phyloP scores from a whole-genome alignment of 139 green algal species.

The Chlamydomonas asymmetrica region DNA sequence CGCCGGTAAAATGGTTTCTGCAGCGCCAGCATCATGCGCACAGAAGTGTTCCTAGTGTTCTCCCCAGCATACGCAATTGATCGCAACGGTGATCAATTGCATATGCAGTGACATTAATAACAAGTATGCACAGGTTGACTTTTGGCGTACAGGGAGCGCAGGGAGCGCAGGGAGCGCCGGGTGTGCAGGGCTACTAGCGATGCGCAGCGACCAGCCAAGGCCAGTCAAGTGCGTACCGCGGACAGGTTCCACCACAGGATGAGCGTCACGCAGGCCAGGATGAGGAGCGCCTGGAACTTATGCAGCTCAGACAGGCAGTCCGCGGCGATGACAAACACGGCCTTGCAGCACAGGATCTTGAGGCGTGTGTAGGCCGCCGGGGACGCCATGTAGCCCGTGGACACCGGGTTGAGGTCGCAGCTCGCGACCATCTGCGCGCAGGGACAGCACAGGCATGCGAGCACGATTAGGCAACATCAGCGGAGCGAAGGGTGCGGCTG shows the following conservation, averaged over 20 bases:
- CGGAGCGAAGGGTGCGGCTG: too few relatives aligned
- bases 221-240: not conserved
- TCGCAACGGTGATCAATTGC: not conserved
- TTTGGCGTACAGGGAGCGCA: too few relatives aligned
- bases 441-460: too few relatives aligned
- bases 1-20: conserved; percentile 9
- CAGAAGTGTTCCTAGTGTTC: not conserved
- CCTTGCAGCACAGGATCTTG: conserved; percentile 21
- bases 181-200: too few relatives aligned
- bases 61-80: not conserved
- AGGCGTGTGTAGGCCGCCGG: conserved; percentile 11
- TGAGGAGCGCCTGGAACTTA: not conserved
- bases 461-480: too few relatives aligned
- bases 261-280: not conserved
- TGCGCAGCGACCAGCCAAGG: too few relatives aligned
- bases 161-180: too few relatives aligned
- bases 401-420: conserved; percentile 23
- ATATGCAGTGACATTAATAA: not conserved
- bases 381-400: conserved; percentile 5
- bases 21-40: too few relatives aligned
- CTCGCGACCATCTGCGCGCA: conserved; percentile 10
- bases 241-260: conserved; percentile 20
- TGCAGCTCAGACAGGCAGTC: not conserved
- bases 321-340: conserved; percentile 8
- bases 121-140: not conserved